Evolutionary conservation across 345 rosid genomes (phyloP), one percentile per base, ranked within the genome.

Genomic region (Brassica juncea): DNA sequence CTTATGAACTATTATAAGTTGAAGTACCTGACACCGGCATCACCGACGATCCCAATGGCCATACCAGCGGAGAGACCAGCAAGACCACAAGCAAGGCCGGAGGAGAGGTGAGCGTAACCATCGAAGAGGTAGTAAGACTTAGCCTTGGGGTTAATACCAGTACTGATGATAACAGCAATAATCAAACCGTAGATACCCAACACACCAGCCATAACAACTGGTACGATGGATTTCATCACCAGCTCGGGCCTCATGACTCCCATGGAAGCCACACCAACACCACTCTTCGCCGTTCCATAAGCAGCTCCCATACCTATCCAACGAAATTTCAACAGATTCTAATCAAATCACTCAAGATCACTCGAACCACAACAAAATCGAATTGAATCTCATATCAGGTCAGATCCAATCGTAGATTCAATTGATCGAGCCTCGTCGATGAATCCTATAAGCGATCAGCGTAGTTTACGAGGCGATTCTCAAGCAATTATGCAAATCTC

Each of bases 31-130:
- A 82, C 84, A 74, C 84, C 84, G 6, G 84, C 84, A 73, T 82
- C 84, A 11, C 84, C 84, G 0, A 82, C 84, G 16, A 82, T 82
- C 0, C 84, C 84, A 35, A 82, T 82, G 35, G 84, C 84, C 84
- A 82, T 82, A 1, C 84, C 84, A 52, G 84, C 84, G 0, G 84
- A 82, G n/a, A 82, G 84, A 70, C 84, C 84, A 64, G 84, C 84
- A 54, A 82, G 82, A 16, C 84, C 84, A 69, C 84, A 82, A 72
- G 84, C 82, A 55, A 82, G 82, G 77, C 84, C 84, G 64, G 84
- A 82, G 0, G 84, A 82, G 52, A 82, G 81, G 5, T 82, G 84
- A 0, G 84, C 84, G 28, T 82, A 82, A 15, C 84, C 84, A 49
- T 82, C 84, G 16, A 82, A 82, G 58, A 82, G 84, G 77, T 82